phyloP scores from a whole-genome alignment of 805 yeast genomes.

The Suhomyces xylopsoci region DNA sequence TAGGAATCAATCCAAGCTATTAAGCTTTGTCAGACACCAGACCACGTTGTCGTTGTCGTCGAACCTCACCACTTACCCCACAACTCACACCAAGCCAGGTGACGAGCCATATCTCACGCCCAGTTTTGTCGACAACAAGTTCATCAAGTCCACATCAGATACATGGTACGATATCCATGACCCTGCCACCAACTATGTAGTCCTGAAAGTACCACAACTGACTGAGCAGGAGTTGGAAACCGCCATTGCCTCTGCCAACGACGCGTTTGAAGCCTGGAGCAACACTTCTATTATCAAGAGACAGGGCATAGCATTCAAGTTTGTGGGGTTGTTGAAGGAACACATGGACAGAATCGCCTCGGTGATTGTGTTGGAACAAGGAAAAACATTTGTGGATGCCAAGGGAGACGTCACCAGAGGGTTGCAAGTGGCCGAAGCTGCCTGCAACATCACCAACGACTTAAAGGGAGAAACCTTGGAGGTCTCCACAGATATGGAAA shows the following conservation, averaged over 20 bases:
- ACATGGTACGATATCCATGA: conserved; percentile 70
- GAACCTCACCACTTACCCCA: conserved; percentile 38
- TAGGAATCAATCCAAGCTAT: neutral
- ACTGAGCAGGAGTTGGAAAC: conserved; percentile 62
- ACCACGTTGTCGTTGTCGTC: conserved; percentile 25
- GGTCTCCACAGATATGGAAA: conserved; percentile 73
- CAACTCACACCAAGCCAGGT: conserved; percentile 31
- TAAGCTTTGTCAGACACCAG: conserved; percentile 1
- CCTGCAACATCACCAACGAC: conserved; percentile 63
- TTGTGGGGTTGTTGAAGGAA: conserved; percentile 58
- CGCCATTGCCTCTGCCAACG: conserved; percentile 63
- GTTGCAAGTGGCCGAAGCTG: conserved; percentile 74
- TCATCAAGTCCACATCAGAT: conserved; percentile 46
- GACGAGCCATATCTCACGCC: conserved; percentile 51
- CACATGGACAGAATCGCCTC: conserved; percentile 70
- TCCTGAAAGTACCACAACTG: conserved; percentile 68
- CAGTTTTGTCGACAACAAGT: conserved; percentile 48
- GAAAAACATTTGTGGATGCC: conserved; percentile 74
- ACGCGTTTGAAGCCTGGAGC: conserved; percentile 60
- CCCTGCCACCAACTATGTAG: conserved; percentile 69
- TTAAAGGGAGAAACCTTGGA: conserved; percentile 62
- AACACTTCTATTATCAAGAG: conserved; percentile 57
- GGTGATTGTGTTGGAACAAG: conserved; percentile 49
- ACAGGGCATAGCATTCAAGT: conserved; percentile 70
- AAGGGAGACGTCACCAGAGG: conserved; percentile 73